Evolutionary conservation across 73 alveolate genomes (phyloP).

Genomic region (Paramecium sexaurelia): DNA sequence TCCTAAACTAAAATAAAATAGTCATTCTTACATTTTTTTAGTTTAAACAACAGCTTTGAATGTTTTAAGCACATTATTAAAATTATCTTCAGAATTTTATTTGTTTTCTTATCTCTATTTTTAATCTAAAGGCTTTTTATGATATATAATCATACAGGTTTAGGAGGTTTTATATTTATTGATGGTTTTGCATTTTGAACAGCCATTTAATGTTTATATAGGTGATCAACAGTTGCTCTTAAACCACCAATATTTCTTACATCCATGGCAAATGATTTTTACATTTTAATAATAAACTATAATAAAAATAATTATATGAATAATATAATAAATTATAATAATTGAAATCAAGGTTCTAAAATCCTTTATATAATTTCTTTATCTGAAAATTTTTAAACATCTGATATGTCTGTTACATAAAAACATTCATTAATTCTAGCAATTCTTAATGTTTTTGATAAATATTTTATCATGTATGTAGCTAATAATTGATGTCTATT

Average conservation of each 20-base stretch:
- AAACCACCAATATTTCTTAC: constrained; percentile 2
- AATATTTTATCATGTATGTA: not conserved
- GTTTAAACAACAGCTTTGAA: not conserved
- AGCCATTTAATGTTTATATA: not conserved
- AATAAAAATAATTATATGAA: not conserved
- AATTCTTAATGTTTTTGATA: not conserved
- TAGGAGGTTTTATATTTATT: not conserved
- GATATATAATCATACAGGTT: not conserved
- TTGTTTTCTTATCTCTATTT: not conserved
- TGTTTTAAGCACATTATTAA: not conserved
- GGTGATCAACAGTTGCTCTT: constrained; percentile 12
- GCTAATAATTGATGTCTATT: not conserved
- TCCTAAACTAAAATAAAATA: not conserved
- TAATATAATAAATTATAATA: not conserved
- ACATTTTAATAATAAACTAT: not conserved
- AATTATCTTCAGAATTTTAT: not conserved
- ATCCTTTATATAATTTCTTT: not conserved
- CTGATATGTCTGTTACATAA: not conserved
- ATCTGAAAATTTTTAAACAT: not conserved
- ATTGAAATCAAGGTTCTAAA: not conserved
- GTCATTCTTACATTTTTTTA: not conserved
- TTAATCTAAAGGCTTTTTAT: not conserved
- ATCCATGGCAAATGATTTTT: not conserved
- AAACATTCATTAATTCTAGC: not conserved
- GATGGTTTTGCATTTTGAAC: not conserved